phyloP scores from a whole-genome alignment of 345 rosid species.

The Fremontodendron californicum region DNA sequence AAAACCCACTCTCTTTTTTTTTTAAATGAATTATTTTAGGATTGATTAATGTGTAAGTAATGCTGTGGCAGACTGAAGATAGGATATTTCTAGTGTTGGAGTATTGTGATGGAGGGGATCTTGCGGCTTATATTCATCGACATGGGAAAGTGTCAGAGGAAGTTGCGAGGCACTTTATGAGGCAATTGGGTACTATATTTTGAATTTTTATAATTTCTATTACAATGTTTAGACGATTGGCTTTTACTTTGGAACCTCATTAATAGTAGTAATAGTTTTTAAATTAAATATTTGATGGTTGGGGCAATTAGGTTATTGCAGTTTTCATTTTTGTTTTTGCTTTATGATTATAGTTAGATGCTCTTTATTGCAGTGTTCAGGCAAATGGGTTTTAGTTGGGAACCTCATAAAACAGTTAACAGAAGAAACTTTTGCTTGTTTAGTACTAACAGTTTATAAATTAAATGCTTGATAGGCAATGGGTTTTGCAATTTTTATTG shows the following conservation, averaged over 20 bases:
- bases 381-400: conserved; percentile 3
- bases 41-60: conserved; percentile 1
- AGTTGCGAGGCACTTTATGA: conserved; percentile 76
- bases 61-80: conserved; percentile 47
- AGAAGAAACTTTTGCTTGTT: background rate
- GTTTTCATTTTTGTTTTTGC: background rate
- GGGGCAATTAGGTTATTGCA: conserved; percentile 68
- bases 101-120: conserved; percentile 86
- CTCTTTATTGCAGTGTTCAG: background rate
- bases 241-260: background rate
- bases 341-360: background rate
- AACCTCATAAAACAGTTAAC: background rate
- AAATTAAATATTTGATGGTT: conserved; percentile 10
- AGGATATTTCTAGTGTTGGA: conserved; percentile 70
- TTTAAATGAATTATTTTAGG: background rate
- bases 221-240: background rate
- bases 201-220: background rate
- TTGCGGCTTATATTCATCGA: conserved; percentile 55
- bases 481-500: background rate
- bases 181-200: conserved; percentile 56
- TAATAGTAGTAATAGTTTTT: background rate
- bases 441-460: background rate
- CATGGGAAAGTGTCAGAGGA: conserved; percentile 63
- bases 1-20: background rate
- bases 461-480: background rate